A percentile compares a stretch with the other conserved stretches of the same genome.
These are phyloP conservation scores for Trichoderma hamatum DNA, from an alignment of 2,329 filamentous ascomycete species.

Conservation along the genomic window DNA sequence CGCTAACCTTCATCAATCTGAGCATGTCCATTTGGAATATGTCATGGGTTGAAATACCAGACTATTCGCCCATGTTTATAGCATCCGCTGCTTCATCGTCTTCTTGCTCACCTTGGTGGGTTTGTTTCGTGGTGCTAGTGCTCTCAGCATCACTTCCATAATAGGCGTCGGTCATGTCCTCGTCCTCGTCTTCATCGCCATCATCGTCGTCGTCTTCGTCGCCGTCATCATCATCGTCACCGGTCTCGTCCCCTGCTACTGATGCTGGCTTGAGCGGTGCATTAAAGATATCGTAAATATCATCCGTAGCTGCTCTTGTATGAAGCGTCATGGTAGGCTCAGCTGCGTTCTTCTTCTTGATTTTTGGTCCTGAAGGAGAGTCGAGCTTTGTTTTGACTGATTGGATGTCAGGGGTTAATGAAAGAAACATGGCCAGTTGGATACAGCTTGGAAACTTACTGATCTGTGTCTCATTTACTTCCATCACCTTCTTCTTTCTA, in stretches of 20 bases:
- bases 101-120: slow-evolving; percentile 50
- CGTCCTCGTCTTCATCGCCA: slow-evolving; percentile 56
- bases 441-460: slow-evolving; percentile 58
- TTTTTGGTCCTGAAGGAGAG: slow-evolving; percentile 82
- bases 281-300: slow-evolving; percentile 97
- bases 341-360: slow-evolving; percentile 71
- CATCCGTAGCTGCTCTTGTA: slow-evolving; percentile 91
- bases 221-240: slow-evolving; percentile 30
- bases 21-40: slow-evolving; percentile 54
- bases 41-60: slow-evolving; percentile 77
- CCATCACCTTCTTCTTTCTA: slow-evolving; percentile 78
- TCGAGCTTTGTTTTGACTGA: slow-evolving; percentile 90
- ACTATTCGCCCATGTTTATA: slow-evolving; percentile 80
- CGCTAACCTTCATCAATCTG: slow-evolving; percentile 33
- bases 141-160: slow-evolving; percentile 88
- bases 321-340: slow-evolving; percentile 99
- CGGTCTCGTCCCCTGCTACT: slow-evolving; percentile 46
- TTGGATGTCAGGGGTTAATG: background rate
- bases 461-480: slow-evolving; percentile 90
- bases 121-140: slow-evolving; percentile 74
- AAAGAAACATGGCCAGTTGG: background rate
- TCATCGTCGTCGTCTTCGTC: background rate
- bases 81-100: slow-evolving; percentile 58
- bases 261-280: slow-evolving; percentile 58
- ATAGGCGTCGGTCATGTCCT: slow-evolving; percentile 72